A percentile compares a stretch with the other conserved stretches of the same genome.
These are phyloP conservation scores for Mycena polygramma DNA, from an alignment of 768 basidiomycete genomes.

Conservation along the genomic window DNA sequence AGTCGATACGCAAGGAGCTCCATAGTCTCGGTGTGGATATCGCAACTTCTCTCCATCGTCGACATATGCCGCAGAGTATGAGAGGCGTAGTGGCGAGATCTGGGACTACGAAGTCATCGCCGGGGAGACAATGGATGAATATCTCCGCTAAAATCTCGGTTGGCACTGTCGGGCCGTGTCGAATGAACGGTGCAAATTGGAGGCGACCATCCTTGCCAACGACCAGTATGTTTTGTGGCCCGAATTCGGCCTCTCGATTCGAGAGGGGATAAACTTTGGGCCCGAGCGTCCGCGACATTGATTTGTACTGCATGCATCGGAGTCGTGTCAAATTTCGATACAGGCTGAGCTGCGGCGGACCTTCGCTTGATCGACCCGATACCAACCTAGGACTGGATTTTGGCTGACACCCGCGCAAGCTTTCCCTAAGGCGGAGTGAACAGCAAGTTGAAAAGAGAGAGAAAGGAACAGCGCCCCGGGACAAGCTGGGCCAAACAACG, in stretches of 20 bases:
- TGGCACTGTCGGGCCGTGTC: not conserved
- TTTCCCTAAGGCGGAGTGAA: too few relatives aligned
- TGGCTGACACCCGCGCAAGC: too few relatives aligned
- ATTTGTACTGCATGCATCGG: too few relatives aligned
- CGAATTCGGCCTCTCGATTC: not conserved
- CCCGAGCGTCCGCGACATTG: too few relatives aligned
- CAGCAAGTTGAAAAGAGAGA: too few relatives aligned
- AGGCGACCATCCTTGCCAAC: not conserved
- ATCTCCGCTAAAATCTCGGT: not conserved
- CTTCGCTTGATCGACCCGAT: too few relatives aligned
- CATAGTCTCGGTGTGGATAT: slow-evolving; percentile 31
- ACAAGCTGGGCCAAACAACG: too few relatives aligned
- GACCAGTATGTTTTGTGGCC: not conserved
- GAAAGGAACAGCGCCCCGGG: too few relatives aligned
- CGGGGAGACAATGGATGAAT: not conserved
- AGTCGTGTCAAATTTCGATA: too few relatives aligned
- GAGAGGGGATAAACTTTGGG: too few relatives aligned
- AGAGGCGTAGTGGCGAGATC: slow-evolving; percentile 25
- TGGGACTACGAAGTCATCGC: slow-evolving; percentile 8
- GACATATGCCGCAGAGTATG: slow-evolving; percentile 32
- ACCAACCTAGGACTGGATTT: too few relatives aligned
- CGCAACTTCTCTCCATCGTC: slow-evolving; percentile 28
- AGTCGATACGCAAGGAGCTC: slow-evolving; percentile 14
- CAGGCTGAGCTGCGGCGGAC: too few relatives aligned
- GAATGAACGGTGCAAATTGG: not conserved